Percentiles rank a stretch among this genome's conserved stretches.
These are phyloP conservation scores for Cardamine chenopodiifolia DNA, from an alignment of 345 rosid species.

Conservation along the genomic window DNA sequence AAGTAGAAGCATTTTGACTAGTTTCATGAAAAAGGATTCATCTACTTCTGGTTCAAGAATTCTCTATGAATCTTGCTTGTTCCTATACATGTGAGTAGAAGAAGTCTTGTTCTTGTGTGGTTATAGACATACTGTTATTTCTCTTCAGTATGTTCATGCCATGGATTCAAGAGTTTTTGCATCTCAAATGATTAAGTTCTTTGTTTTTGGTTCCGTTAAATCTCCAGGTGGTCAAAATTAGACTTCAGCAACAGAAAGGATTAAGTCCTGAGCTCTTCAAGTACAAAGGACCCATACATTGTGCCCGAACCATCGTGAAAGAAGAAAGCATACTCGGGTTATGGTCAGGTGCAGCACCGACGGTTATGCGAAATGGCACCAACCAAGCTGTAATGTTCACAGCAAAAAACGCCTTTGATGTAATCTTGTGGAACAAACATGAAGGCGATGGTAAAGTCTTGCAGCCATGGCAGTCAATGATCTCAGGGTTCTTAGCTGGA, in stretches of 20 bases:
- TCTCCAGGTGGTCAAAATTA: conserved; percentile 87
- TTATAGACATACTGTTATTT: neutral
- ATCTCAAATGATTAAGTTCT: conserved; percentile 11
- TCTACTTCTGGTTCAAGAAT: neutral
- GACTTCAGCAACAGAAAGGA: conserved; percentile 94
- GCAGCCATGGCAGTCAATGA: conserved; percentile 96
- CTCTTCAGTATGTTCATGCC: neutral
- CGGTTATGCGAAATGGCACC: conserved; percentile 96
- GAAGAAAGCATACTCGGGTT: conserved; percentile 86
- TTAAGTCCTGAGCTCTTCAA: conserved; percentile 71
- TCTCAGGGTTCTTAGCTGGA: conserved; percentile 94
- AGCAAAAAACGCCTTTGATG: conserved; percentile 81
- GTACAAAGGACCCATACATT: conserved; percentile 94
- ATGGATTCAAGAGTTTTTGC: neutral
- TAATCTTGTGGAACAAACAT: conserved; percentile 83
- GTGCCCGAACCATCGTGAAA: conserved; percentile 64
- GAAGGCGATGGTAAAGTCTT: conserved; percentile 89
- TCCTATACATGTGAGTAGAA: no score
- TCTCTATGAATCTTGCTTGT: conserved; percentile 6
- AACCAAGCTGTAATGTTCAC: conserved; percentile 98
- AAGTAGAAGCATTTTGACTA: neutral
- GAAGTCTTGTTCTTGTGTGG: neutral
- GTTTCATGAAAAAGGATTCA: neutral
- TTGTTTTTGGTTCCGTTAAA: conserved; percentile 1
- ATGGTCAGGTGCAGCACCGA: conserved; percentile 98